phyloP scores from a whole-genome alignment of 2,329 filamentous ascomycete species.

The Neonectria hederae region DNA sequence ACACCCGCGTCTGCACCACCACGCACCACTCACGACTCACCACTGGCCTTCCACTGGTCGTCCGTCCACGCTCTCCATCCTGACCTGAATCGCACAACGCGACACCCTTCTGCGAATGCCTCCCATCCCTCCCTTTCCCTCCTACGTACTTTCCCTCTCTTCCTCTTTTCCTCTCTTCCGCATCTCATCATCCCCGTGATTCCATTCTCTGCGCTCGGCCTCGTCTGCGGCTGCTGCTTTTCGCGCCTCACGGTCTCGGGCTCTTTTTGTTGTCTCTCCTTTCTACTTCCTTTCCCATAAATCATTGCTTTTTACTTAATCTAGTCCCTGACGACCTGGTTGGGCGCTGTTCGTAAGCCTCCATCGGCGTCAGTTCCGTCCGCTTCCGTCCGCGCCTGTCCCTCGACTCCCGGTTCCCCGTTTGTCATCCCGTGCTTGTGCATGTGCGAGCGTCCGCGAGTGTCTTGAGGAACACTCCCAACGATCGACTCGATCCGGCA shows the following conservation, averaged over 20 bases:
- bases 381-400: slow-evolving; percentile 21
- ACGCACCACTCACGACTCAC: slow-evolving; percentile 8
- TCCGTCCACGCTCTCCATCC: slow-evolving; percentile 20
- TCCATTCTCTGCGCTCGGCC: slow-evolving; percentile 17
- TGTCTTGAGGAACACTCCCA: slow-evolving; percentile 20
- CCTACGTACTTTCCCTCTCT: slow-evolving; percentile 21
- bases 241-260: slow-evolving; percentile 15
- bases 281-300: slow-evolving; percentile 24
- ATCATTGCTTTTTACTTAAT: slow-evolving; percentile 34
- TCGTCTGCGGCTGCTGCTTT: slow-evolving; percentile 28
- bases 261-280: slow-evolving; percentile 32
- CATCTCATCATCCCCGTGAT: slow-evolving; percentile 12
- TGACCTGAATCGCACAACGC: slow-evolving; percentile 32
- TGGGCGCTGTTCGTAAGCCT: slow-evolving; percentile 14
- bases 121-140: slow-evolving; percentile 23
- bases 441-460: slow-evolving; percentile 20
- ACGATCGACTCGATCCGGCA: slow-evolving; percentile 29
- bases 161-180: slow-evolving; percentile 27
- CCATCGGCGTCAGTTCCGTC: slow-evolving; percentile 25
- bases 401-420: slow-evolving; percentile 19
- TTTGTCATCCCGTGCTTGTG: slow-evolving; percentile 20
- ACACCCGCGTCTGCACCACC: slow-evolving; percentile 33
- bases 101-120: slow-evolving; percentile 31
- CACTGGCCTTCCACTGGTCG: slow-evolving; percentile 15
- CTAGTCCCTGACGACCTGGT: slow-evolving; percentile 21